phyloP scores from a whole-genome alignment of 192 early-diverging fungal species.

The Rhizophagus clarus region DNA sequence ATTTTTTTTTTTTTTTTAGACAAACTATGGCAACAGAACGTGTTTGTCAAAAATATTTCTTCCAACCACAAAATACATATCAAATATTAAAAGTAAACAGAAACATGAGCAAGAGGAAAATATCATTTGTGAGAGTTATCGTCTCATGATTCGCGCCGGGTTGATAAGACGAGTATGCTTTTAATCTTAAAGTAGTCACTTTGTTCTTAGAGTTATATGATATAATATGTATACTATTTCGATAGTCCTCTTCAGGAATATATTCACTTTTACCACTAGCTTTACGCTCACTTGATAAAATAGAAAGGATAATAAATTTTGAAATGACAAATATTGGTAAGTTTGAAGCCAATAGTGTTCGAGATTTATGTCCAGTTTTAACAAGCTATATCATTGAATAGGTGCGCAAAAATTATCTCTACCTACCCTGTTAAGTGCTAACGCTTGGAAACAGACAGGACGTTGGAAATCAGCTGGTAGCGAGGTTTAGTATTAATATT shows the following conservation, averaged over 20 bases:
- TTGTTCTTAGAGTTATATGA: neutral
- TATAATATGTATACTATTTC: neutral
- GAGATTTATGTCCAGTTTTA: neutral
- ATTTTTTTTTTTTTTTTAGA: neutral
- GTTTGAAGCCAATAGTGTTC: neutral
- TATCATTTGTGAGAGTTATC: constrained; percentile 44
- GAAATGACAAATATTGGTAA: constrained; percentile 76
- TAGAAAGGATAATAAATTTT: constrained; percentile 78
- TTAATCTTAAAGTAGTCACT: neutral
- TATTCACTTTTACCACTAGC: constrained; percentile 85
- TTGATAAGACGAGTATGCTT: constrained; percentile 70
- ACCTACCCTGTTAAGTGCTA: constrained; percentile 66
- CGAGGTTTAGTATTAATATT: constrained; percentile 41
- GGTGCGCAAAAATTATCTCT: constrained; percentile 74
- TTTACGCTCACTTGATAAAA: constrained; percentile 71
- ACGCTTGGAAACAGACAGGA: constrained; percentile 79
- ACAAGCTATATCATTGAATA: constrained; percentile 6
- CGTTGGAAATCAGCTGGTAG: constrained; percentile 73
- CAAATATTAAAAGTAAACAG: neutral
- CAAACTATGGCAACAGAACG: constrained; percentile 14
- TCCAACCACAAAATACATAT: constrained; percentile 39
- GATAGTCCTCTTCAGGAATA: constrained; percentile 79
- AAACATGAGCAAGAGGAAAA: neutral
- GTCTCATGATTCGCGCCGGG: constrained; percentile 65
- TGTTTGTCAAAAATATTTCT: constrained; percentile 41